A percentile compares a stretch with the other conserved stretches of the same genome.
These are phyloP conservation scores for Histomonas meleagridis DNA, from an alignment of 208 protist species.

Conservation along the genomic window DNA sequence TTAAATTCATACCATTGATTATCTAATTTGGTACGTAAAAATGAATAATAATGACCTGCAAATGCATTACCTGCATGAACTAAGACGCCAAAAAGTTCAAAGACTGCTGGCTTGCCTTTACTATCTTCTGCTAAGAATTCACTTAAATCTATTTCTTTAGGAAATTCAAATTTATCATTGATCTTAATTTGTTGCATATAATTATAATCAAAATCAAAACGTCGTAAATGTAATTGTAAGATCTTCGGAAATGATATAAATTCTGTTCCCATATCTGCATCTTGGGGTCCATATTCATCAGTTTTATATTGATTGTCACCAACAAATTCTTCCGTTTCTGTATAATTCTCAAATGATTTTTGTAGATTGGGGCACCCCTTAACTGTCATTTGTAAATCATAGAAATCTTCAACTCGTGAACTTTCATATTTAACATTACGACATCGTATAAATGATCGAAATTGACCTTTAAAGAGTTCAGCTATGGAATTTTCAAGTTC, in stretches of 20 bases:
- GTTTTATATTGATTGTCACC: neutral
- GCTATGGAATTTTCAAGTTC: conserved; percentile 39
- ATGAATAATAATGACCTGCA: neutral
- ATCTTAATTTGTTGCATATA: conserved; percentile 61
- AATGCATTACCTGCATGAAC: neutral
- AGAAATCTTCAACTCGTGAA: conserved; percentile 53
- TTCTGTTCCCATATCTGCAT: conserved; percentile 61
- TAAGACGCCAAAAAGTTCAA: neutral
- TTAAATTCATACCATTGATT: conserved; percentile 1
- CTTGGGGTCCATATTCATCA: conserved; percentile 41
- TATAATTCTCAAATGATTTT: conserved; percentile 44
- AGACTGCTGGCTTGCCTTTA: neutral
- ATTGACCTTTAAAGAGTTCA: conserved; percentile 41
- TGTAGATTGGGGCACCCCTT: conserved; percentile 51
- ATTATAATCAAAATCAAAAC: conserved; percentile 68
- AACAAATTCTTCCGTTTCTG: neutral
- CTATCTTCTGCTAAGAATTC: neutral
- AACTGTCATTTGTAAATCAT: conserved; percentile 64
- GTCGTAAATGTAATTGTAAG: conserved; percentile 66
- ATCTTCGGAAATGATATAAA: conserved; percentile 64
- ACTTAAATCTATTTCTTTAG: neutral
- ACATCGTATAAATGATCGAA: conserved; percentile 61
- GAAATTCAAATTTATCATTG: conserved; percentile 42
- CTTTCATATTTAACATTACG: conserved; percentile 65
- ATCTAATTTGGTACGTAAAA: neutral